A percentile compares a stretch with the other conserved stretches of the same genome.
These are phyloP conservation scores for Paraphaeosphaeria minitans DNA, from an alignment of 2,329 filamentous ascomycete genomes.

Conservation along the genomic window DNA sequence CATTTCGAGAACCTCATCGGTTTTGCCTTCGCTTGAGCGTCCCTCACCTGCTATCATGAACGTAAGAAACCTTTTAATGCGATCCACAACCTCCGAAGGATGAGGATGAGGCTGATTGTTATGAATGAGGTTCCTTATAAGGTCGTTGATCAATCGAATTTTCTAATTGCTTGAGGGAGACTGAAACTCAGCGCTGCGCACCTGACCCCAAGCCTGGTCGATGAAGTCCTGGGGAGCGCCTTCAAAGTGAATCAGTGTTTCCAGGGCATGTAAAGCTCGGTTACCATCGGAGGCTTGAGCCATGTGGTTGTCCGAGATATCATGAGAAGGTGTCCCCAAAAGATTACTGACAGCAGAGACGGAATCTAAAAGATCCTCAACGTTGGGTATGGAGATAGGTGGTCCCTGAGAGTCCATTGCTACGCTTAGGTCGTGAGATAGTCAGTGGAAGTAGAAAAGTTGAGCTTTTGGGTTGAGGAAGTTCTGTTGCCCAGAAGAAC, in stretches of 20 bases:
- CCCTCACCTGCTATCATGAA: background rate
- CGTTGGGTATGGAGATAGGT: too few relatives aligned
- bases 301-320: background rate
- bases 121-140: background rate
- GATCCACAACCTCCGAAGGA: background rate
- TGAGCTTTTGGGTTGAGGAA: too few relatives aligned
- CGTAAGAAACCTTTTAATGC: background rate
- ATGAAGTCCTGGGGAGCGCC: background rate
- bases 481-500: too few relatives aligned
- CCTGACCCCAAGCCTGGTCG: background rate
- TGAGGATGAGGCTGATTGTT: background rate
- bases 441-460: too few relatives aligned
- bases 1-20: too few relatives aligned
- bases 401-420: too few relatives aligned
- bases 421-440: too few relatives aligned
- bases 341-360: too few relatives aligned
- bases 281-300: background rate
- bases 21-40: background rate
- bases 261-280: background rate
- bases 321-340: too few relatives aligned
- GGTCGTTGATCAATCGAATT: background rate
- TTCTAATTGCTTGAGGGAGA: background rate
- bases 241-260: background rate
- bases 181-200: background rate
- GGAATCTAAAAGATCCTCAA: too few relatives aligned